These are phyloP conservation scores for Mucor circinelloides DNA, from an alignment of 371 early-diverging fungal genomes.

Conservation along the genomic window DNA sequence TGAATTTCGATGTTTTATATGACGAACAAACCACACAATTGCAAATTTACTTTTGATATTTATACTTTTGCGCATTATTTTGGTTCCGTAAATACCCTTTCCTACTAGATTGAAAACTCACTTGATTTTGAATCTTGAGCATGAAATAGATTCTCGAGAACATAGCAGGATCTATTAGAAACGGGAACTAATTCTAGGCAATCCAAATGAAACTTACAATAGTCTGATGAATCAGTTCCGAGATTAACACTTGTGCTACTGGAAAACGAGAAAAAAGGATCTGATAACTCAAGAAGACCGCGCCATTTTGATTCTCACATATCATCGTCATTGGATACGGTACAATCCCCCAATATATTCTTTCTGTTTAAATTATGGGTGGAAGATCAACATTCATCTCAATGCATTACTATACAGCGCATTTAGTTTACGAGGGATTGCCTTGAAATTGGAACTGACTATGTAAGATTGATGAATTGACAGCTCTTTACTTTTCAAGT, in stretches of 20 bases:
- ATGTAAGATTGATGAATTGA: background rate
- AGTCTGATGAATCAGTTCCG: background rate
- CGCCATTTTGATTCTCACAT: background rate
- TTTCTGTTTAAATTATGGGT: background rate
- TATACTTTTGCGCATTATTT: background rate
- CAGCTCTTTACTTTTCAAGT: background rate
- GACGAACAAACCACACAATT: background rate
- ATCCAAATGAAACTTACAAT: background rate
- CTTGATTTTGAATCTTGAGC: background rate
- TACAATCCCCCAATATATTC: background rate
- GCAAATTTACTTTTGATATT: background rate
- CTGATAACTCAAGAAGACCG: background rate
- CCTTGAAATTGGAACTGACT: background rate
- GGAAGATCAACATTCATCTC: background rate
- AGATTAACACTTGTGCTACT: background rate
- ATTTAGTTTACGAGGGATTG: background rate
- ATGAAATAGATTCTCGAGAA: background rate
- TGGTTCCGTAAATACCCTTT: background rate
- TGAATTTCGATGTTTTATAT: background rate
- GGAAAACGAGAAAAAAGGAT: background rate
- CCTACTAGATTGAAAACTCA: background rate
- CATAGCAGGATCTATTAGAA: background rate
- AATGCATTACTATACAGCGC: background rate
- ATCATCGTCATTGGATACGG: background rate
- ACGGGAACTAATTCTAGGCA: background rate